phyloP scores from a whole-genome alignment of 2,329 filamentous ascomycete species.

The Polychaeton citri region DNA sequence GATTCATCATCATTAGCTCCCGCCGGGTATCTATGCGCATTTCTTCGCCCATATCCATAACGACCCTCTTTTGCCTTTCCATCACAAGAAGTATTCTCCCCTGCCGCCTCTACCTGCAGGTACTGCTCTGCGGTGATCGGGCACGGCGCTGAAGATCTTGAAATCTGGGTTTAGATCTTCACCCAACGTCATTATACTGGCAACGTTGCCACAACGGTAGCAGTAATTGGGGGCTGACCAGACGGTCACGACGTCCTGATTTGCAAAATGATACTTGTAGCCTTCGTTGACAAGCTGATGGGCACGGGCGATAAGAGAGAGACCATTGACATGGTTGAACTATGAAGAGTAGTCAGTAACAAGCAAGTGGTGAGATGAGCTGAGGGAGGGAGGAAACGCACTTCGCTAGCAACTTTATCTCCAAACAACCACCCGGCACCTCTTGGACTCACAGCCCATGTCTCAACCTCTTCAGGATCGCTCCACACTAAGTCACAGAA shows the following conservation, averaged over 20 bases:
- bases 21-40: too few relatives aligned
- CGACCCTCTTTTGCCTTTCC: too few relatives aligned
- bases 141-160: conserved; percentile 83
- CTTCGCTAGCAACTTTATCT: conserved; percentile 58
- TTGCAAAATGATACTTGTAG: conserved; percentile 85
- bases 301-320: conserved; percentile 58
- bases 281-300: conserved; percentile 67
- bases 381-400: conserved; percentile 12
- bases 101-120: conserved; percentile 46
- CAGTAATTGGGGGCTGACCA: conserved; percentile 95
- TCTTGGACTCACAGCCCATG: conserved; percentile 53
- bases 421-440: conserved; percentile 57
- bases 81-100: conserved; percentile 39
- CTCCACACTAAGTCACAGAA: conserved; percentile 69
- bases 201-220: conserved; percentile 85
- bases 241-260: conserved; percentile 81
- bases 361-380: conserved; percentile 1
- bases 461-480: conserved; percentile 56
- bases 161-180: conserved; percentile 81
- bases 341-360: conserved; percentile 11
- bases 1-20: too few relatives aligned
- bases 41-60: too few relatives aligned
- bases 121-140: conserved; percentile 68
- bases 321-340: conserved; percentile 64
- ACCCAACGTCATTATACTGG: conserved; percentile 77